Conservation (phyloP, 805 yeast genomes). For the Lachancea quebecensis region DNA sequence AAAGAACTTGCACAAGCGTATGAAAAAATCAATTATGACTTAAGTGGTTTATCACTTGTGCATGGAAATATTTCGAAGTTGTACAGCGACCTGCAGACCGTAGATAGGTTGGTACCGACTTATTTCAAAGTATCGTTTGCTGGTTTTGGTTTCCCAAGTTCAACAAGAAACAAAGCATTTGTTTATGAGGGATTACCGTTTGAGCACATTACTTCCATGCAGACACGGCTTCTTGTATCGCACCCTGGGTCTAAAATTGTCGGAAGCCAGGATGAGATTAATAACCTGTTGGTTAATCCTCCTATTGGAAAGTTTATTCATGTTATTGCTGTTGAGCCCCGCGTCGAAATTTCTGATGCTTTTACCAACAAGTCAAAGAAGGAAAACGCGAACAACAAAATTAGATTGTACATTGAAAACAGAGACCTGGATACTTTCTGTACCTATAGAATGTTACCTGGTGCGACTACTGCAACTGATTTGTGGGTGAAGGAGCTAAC, state of each 20-base stretch:
- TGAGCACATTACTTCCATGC: constrained; percentile 80
- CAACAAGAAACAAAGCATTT: constrained; percentile 68
- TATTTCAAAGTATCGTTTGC: constrained; percentile 73
- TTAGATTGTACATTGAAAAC: constrained; percentile 67
- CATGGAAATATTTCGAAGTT: constrained; percentile 61
- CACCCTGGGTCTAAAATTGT: constrained; percentile 79
- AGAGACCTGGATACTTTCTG: constrained; percentile 66
- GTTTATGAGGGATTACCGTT: constrained; percentile 83
- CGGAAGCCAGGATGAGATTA: constrained; percentile 49
- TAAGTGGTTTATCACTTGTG: constrained; percentile 65
- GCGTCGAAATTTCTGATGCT: constrained; percentile 22
- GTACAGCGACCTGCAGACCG: constrained; percentile 58
- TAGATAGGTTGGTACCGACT: constrained; percentile 69
- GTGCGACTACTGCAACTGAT: constrained; percentile 62
- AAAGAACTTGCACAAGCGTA: constrained; percentile 73
- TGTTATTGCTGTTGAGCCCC: constrained; percentile 65
- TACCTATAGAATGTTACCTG: constrained; percentile 63
- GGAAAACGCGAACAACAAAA: constrained; percentile 42
- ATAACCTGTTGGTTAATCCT: constrained; percentile 39
- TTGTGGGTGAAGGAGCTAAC: constrained; percentile 87
- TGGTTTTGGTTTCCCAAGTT: constrained; percentile 78
- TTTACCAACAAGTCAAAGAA: constrained; percentile 42
- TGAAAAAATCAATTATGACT: constrained; percentile 64
- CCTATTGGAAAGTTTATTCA: constrained; percentile 70
- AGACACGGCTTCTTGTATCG: constrained; percentile 61